Conservation (phyloP, 352 stramenopile species). For the Phytopythium ostracodes region DNA sequence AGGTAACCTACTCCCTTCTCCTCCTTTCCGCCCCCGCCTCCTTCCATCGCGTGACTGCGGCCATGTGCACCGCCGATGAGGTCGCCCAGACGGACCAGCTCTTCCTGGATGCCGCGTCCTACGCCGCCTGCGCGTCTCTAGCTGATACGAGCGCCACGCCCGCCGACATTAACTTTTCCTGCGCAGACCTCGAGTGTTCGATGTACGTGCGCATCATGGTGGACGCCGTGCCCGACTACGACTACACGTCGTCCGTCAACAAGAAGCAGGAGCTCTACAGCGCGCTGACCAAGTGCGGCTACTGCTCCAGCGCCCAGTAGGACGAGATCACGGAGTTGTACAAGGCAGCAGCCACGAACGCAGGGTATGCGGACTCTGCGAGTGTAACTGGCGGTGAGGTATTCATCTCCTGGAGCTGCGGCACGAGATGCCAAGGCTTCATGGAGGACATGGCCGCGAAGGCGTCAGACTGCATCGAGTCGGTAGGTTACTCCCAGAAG, state of each 20-base stretch:
- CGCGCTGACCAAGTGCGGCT: not conserved
- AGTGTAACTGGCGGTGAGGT: no score
- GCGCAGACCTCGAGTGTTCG: not conserved
- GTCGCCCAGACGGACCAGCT: not conserved
- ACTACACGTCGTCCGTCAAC: not conserved
- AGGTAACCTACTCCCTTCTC: no score
- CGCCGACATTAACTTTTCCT: not conserved
- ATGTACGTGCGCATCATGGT: not conserved
- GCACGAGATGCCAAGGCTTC: no score
- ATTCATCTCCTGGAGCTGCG: no score
- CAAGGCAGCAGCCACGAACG: no score
- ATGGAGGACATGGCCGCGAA: no score
- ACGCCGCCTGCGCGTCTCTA: not conserved
- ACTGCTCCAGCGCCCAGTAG: not conserved
- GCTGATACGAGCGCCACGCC: not conserved
- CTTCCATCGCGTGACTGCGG: not conserved
- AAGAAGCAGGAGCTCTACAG: not conserved
- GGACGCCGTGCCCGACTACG: not conserved
- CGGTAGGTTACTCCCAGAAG: no score
- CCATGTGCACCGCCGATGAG: not conserved
- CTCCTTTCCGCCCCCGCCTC: not conserved
- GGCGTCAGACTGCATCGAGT: no score
- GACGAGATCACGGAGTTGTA: not conserved
- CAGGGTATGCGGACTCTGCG: no score
- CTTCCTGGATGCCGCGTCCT: not conserved